phyloP scores from a whole-genome alignment of 2,329 filamentous ascomycete species.

The Microdochium nivale region DNA sequence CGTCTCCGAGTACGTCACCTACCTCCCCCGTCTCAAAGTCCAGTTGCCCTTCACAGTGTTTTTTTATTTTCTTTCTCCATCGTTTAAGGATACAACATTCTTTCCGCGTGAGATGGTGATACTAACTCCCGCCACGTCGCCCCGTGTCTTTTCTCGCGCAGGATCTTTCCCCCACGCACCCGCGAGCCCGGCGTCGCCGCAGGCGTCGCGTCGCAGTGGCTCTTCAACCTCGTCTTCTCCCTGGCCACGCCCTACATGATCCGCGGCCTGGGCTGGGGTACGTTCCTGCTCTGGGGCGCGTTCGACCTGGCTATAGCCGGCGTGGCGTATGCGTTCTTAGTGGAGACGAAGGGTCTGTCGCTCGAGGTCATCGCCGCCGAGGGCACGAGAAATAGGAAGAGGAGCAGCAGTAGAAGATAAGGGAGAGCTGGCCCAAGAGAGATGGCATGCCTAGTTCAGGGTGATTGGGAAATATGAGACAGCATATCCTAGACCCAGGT shows the following conservation, averaged over 20 bases:
- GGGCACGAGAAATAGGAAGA: no score
- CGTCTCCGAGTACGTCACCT: slow-evolving; percentile 29
- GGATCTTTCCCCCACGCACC: slow-evolving; percentile 38
- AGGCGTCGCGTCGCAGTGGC: slow-evolving; percentile 37
- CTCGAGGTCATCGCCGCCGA: slow-evolving; percentile 53
- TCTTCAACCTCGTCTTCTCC: slow-evolving; percentile 40
- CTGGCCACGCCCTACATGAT: slow-evolving; percentile 42
- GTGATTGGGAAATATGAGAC: no score
- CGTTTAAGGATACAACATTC: no score
- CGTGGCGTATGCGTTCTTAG: slow-evolving; percentile 45
- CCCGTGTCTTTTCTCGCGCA: slow-evolving; percentile 6
- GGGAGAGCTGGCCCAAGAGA: no score
- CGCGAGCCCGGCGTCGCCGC: slow-evolving; percentile 36
- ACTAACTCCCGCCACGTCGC: not conserved
- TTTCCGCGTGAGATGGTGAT: not conserved
- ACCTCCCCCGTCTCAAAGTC: no score
- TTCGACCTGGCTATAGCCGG: slow-evolving; percentile 31
- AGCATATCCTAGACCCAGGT: no score
- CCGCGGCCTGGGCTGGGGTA: slow-evolving; percentile 33
- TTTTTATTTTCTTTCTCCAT: not conserved
- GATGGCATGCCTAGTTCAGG: no score
- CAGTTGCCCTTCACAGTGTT: no score
- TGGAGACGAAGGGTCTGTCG: slow-evolving; percentile 61
- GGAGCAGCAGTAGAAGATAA: no score
- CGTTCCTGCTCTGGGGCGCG: slow-evolving; percentile 36